Conservation (phyloP, 768 basidiomycete species). For the Russula vinacea region DNA sequence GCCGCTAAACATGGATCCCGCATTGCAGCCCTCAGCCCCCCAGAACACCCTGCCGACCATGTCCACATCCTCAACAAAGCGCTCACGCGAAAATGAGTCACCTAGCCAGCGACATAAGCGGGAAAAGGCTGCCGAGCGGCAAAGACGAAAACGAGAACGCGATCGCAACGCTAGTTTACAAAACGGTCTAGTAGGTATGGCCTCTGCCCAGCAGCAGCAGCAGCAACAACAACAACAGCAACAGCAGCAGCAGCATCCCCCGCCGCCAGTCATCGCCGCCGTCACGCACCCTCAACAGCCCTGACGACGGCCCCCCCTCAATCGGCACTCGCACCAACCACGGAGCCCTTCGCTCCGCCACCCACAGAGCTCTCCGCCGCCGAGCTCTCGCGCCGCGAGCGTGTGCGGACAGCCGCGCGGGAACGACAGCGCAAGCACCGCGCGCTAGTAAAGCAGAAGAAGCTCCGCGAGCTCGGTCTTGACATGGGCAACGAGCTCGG, state of each 20-base stretch:
- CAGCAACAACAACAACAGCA: constrained; percentile 30
- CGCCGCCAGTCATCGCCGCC: constrained; percentile 13
- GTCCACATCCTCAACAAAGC: constrained; percentile 45
- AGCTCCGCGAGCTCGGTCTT: constrained; percentile 77
- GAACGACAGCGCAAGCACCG: constrained; percentile 84
- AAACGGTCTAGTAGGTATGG: constrained; percentile 32
- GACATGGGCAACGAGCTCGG: constrained; percentile 74
- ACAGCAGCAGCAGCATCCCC: constrained; percentile 30
- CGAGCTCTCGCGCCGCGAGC: constrained; percentile 63
- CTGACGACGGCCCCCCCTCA: constrained; percentile 19
- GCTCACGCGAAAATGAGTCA: constrained; percentile 70
- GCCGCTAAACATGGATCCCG: constrained; percentile 23
- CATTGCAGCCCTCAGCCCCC: constrained; percentile 30
- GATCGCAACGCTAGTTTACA: constrained; percentile 44
- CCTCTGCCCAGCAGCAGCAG: constrained; percentile 32
- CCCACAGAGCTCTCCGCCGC: constrained; percentile 52
- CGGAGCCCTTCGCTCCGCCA: constrained; percentile 42
- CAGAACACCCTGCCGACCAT: constrained; percentile 25
- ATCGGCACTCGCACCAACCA: constrained; percentile 3
- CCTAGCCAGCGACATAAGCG: constrained; percentile 70
- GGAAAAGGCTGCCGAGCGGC: constrained; percentile 84
- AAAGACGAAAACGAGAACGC: constrained; percentile 78
- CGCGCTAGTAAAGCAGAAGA: constrained; percentile 69
- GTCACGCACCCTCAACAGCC: constrained; percentile 25
- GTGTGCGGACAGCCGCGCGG: constrained; percentile 70